Evolutionary conservation across 495 filamentous ascomycete species (phyloP).

Genomic region (Cenococcum geophilum): DNA sequence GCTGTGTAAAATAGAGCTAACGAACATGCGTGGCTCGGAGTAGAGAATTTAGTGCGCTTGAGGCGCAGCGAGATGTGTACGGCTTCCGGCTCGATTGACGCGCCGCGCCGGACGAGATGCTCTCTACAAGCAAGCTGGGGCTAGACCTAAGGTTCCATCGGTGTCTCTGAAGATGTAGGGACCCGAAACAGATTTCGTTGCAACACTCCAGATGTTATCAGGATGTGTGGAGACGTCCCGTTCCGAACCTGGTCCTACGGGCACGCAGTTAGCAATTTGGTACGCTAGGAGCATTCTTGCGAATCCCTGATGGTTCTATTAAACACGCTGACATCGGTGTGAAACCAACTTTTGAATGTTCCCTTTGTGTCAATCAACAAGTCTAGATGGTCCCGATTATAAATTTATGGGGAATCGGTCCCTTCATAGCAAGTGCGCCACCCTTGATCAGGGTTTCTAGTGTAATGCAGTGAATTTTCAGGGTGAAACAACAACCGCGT

Average conservation of each 20-base stretch:
- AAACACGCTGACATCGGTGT: not conserved
- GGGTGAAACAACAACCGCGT: not conserved
- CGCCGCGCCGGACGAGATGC: too few species aligned
- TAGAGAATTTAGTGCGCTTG: too few species aligned
- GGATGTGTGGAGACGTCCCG: not conserved
- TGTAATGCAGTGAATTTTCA: not conserved
- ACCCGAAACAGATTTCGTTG: not conserved
- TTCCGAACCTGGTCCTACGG: not conserved
- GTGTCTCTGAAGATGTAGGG: not conserved
- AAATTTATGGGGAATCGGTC: not conserved
- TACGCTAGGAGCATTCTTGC: not conserved
- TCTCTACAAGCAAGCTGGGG: not conserved
- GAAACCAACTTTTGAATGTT: not conserved
- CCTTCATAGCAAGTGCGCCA: not conserved
- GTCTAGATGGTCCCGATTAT: not conserved
- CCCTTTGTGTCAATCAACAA: not conserved
- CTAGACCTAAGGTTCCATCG: not conserved
- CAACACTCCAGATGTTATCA: not conserved
- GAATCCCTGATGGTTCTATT: not conserved
- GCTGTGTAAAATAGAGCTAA: too few species aligned
- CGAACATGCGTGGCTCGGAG: too few species aligned
- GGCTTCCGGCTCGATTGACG: too few species aligned
- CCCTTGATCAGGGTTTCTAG: not conserved
- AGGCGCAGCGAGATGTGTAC: too few species aligned
- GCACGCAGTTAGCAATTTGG: not conserved